Conservation (phyloP, 345 rosid species). For the Eucalyptus pumila region DNA sequence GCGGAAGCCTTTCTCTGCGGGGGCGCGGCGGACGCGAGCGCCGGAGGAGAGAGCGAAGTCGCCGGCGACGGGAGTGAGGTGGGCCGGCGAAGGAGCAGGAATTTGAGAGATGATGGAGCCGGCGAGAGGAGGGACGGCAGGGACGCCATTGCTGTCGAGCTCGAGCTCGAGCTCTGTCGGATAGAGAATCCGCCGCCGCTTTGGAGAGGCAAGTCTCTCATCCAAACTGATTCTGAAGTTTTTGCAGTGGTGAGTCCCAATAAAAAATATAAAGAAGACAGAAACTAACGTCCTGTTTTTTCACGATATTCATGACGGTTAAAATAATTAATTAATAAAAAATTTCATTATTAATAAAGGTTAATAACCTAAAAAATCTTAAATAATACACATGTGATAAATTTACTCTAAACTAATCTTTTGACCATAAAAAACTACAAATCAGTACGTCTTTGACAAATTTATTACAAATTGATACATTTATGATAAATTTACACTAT, state of each 20-base stretch:
- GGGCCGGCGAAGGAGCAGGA: not conserved
- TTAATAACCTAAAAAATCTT: too few relatives aligned
- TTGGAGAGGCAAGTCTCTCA: not conserved
- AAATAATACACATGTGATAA: fast-evolving
- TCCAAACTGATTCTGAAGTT: not conserved
- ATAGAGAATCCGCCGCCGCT: not conserved
- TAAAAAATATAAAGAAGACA: not conserved
- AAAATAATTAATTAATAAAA: too few relatives aligned
- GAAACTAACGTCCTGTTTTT: too few relatives aligned
- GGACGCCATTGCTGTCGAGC: slow-evolving; percentile 15
- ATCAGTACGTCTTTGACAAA: fast-evolving
- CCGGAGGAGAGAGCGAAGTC: not conserved
- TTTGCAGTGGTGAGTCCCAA: not conserved
- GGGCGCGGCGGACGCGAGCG: not conserved
- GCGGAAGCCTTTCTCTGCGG: not conserved
- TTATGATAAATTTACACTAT: too few relatives aligned
- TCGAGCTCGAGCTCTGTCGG: not conserved
- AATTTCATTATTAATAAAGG: too few relatives aligned
- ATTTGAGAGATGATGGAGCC: not conserved
- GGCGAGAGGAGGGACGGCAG: slow-evolving; percentile 5
- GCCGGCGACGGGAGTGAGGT: slow-evolving; percentile 2
- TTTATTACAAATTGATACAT: fast-evolving
- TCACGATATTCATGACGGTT: too few relatives aligned
- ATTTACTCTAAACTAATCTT: fast-evolving
- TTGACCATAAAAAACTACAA: fast-evolving